Conservation (phyloP, 768 basidiomycete genomes). For the Boletellus sp. region DNA sequence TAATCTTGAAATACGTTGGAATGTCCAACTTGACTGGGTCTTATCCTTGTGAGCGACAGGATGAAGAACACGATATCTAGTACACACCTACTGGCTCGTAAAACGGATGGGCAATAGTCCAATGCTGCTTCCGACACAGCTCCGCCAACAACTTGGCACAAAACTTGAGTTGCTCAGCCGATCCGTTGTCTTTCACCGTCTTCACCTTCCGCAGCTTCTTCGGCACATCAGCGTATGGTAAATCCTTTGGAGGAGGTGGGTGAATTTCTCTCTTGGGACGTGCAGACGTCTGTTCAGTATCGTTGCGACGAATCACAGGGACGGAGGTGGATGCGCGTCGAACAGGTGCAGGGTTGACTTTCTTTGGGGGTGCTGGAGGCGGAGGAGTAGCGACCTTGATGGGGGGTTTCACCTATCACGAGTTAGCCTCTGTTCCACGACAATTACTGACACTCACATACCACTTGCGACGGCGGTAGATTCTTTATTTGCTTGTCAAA, state of each 20-base stretch:
- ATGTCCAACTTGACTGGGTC: conserved; percentile 77
- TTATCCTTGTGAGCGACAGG: conserved; percentile 25
- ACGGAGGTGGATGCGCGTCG: conserved; percentile 79
- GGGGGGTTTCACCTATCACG: conserved; percentile 39
- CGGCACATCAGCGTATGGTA: conserved; percentile 75
- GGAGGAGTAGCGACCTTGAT: conserved; percentile 40
- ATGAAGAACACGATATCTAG: background rate
- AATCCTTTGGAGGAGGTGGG: conserved; percentile 89
- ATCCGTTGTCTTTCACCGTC: conserved; percentile 57
- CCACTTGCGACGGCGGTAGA: conserved; percentile 74
- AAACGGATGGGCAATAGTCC: conserved; percentile 72
- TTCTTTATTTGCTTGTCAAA: conserved; percentile 89
- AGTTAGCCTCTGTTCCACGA: conserved; percentile 14
- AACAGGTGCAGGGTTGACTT: conserved; percentile 35
- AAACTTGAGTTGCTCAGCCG: conserved; percentile 80
- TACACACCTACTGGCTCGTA: conserved; percentile 89
- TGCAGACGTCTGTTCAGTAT: conserved; percentile 47
- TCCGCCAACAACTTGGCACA: conserved; percentile 74
- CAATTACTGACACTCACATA: conserved; percentile 39
- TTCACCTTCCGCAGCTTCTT: conserved; percentile 67
- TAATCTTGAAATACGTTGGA: conserved; percentile 79
- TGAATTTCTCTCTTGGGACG: conserved; percentile 99
- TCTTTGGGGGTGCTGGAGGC: conserved; percentile 30
- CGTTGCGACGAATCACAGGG: conserved; percentile 80
- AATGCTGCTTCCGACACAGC: conserved; percentile 76